Conservation (phyloP, 2,329 filamentous ascomycete species). For the Madurella fahalii region DNA sequence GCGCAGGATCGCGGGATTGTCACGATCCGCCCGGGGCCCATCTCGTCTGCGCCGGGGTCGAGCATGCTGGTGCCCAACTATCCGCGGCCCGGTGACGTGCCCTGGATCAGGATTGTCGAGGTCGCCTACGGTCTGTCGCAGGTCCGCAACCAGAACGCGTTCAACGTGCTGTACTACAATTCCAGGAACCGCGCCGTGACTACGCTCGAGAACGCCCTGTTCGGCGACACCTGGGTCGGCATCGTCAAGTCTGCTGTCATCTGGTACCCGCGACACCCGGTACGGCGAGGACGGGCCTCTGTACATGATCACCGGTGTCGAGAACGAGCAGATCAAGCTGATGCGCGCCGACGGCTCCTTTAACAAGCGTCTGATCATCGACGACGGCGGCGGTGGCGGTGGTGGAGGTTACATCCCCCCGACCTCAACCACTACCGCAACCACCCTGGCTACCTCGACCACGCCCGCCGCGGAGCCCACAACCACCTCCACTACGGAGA, state of each 20-base stretch:
- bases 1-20: background rate
- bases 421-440: too few relatives aligned
- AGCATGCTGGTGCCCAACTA: slow-evolving; percentile 1
- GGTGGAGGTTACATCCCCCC: too few relatives aligned
- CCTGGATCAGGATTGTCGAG: slow-evolving; percentile 7
- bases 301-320: background rate
- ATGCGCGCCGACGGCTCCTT: slow-evolving; percentile 1
- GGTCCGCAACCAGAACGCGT: background rate
- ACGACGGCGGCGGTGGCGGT: background rate
- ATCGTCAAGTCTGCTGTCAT: background rate
- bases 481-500: too few relatives aligned
- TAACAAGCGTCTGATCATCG: background rate
- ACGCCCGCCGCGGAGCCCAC: slow-evolving; percentile 25
- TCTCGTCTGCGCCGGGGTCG: background rate
- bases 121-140: slow-evolving; percentile 8
- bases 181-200: background rate
- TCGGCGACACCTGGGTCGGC: slow-evolving; percentile 2
- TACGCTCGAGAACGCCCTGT: background rate
- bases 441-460: background rate
- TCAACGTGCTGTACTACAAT: background rate
- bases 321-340: background rate
- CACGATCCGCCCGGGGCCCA: slow-evolving; percentile 1
- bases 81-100: background rate
- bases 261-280: slow-evolving; percentile 8
- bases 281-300: background rate